phyloP scores from a whole-genome alignment of 768 basidiomycete species.

The Lyophyllum semitale region DNA sequence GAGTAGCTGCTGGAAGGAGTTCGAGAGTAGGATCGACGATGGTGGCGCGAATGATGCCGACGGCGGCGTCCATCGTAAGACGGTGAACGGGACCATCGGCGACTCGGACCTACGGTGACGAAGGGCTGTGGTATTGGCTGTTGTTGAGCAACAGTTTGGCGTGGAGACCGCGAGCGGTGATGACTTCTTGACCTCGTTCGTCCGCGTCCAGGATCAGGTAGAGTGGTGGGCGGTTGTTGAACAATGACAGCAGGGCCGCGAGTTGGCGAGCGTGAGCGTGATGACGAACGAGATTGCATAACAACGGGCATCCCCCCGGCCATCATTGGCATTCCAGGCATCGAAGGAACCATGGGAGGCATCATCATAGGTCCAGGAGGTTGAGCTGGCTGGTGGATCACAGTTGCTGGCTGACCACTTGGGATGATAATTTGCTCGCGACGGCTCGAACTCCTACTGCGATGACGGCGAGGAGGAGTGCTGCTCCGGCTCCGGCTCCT shows the following conservation, averaged over 20 bases:
- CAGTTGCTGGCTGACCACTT: background rate
- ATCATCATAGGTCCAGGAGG: background rate
- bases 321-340: background rate
- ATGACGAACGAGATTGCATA: conserved; percentile 6
- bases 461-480: background rate
- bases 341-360: background rate
- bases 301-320: background rate
- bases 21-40: conserved; percentile 22
- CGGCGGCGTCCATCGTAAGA: background rate
- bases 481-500: conserved; percentile 3
- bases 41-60: conserved; percentile 6
- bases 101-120: background rate
- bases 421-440: background rate
- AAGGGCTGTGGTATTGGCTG: conserved; percentile 2
- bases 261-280: conserved; percentile 5
- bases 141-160: background rate
- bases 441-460: background rate
- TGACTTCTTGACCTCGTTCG: conserved; percentile 6
- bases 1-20: conserved; percentile 21
- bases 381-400: background rate
- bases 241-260: background rate
- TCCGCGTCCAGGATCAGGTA: conserved; percentile 5
- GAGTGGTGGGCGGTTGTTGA: background rate
- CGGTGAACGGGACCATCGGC: background rate
- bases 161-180: conserved; percentile 16